phyloP scores from a whole-genome alignment of 352 stramenopile genomes.

The Pythium periplocum region DNA sequence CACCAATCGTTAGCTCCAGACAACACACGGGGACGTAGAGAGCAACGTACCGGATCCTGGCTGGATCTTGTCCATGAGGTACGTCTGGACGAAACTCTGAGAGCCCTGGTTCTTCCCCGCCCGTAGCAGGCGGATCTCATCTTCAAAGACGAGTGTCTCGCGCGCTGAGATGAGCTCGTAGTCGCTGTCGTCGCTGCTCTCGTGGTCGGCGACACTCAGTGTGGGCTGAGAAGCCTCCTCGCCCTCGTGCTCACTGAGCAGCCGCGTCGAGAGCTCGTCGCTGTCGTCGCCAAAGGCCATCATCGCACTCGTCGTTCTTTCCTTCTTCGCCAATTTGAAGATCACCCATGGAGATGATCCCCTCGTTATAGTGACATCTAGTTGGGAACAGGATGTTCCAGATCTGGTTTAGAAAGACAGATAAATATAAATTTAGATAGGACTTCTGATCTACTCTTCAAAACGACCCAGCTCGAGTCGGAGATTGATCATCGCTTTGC shows the following conservation, averaged over 20 bases:
- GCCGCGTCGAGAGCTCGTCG: constrained; percentile 19
- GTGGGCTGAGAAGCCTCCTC: background rate
- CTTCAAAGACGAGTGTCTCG: constrained; percentile 77
- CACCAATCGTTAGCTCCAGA: background rate
- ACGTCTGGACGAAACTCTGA: constrained; percentile 59
- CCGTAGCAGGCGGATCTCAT: constrained; percentile 39
- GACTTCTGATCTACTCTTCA: no score
- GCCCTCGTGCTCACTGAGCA: constrained; percentile 14
- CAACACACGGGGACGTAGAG: background rate
- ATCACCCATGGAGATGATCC: background rate
- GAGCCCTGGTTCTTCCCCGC: constrained; percentile 22
- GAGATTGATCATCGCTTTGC: no score
- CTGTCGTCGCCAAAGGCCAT: constrained; percentile 29
- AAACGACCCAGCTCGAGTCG: no score
- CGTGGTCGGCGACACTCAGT: background rate
- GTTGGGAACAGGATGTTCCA: no score
- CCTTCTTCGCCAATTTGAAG: background rate
- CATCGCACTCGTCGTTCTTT: background rate
- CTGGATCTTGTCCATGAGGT: constrained; percentile 79
- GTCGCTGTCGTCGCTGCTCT: constrained; percentile 26
- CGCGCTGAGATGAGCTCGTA: constrained; percentile 70
- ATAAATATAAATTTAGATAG: no score
- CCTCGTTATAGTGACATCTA: background rate
- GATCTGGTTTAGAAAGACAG: no score
- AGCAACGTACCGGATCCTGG: constrained; percentile 57